Base-by-base conservation (phyloP, 2,329 filamentous ascomycete species). In the Exophiala oligosperma region DNA sequence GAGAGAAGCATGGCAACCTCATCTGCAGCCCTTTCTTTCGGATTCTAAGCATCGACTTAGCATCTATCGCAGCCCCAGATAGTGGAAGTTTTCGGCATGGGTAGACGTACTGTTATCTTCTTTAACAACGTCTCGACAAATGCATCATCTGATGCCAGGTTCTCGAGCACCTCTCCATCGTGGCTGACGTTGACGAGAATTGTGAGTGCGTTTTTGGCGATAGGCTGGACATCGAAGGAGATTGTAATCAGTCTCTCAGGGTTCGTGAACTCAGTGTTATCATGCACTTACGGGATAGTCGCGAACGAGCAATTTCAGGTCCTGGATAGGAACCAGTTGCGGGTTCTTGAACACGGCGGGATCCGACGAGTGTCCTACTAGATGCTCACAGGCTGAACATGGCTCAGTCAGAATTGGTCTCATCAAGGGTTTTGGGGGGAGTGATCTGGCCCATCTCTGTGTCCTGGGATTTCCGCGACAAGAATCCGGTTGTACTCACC, bases 1-100 rank as follows among this genome's bases (percentile, higher is more conserved):
- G 94, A 92, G 24, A 97, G 82, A 12, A 99, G 83, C 92, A 97
- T 97, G 47, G 91, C 86, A 47, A 95, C 77, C 41, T 94, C 82
- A 70, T 97, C 89, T 52, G 91, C 91, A 70, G 92, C 92, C 29
- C 84, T 82, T 71, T 97, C 93, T 52, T 88, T 85, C 2, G 56
- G 61, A 52, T 72, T 72, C 72, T 76, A 50, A 40, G 41, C 9
- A 29, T 14, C 14, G 9, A 32, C n/a, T 56, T 29, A 26, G 38
- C 29, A 24, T 43, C 4, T n/a, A 37, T 23, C 4, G n/a, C 12
- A 43, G 17, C 6, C 40, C 3, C 2, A n/a, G n/a, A 43, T 11
- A 21, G n/a, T 21, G 4, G 9, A 11, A 43, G 12, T 5, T 7
- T 5, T 5, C 40, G n/a, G 11, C 40, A 43, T 17, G 11, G 12